Base-by-base conservation (phyloP, 129 eudicot genomes). In the Oenanthe sinensis region DNA sequence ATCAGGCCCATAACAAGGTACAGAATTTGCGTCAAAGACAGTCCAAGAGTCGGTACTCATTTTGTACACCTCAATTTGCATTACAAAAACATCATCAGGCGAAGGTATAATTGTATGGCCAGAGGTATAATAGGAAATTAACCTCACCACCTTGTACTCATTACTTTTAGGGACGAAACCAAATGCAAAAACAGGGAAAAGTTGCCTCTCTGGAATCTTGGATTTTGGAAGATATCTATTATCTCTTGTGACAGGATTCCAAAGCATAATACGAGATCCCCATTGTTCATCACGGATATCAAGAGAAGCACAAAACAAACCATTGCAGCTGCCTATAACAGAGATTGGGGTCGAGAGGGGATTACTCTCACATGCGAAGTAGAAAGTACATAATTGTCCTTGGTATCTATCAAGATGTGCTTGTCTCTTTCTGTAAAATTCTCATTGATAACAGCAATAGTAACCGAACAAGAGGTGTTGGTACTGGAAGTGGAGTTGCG, bases 151-250 rank as follows among this genome's bases (percentile, higher is more conserved):
- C 28, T 74, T 74, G 58, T 45, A 74, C 17, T 74, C 77, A 5
- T 46, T 74, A 46, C 58, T 74, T 26, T 46, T 24, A 45, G 77
- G 60, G 40, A 48, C 55, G 4, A 46, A 74, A 24, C 77, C 77
- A 26, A 74, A 74, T 74, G n/a, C 77, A 46, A 24, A 11, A 45
- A 74, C 39, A 26, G 26, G 58, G 12, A n/a, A 58, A 8, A n/a
- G 24, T 13, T n/a, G 16, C 11, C 30, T 13, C 6, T 45, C n/a
- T 4, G 40, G 52, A 74, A 74, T 74, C 8, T 15, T 50, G 77
- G 77, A 60, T 46, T 74, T 74, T 50, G 77, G 77, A 26, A 74
- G 77, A 74, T 22, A 74, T 50, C 58, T 24, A 48, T 74, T 74
- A 5, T 74, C 58, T 46, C n/a, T 46, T 20, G 77, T 74, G 36